Conservation (phyloP, 495 filamentous ascomycete genomes). For the Penicillium cinerascens region DNA sequence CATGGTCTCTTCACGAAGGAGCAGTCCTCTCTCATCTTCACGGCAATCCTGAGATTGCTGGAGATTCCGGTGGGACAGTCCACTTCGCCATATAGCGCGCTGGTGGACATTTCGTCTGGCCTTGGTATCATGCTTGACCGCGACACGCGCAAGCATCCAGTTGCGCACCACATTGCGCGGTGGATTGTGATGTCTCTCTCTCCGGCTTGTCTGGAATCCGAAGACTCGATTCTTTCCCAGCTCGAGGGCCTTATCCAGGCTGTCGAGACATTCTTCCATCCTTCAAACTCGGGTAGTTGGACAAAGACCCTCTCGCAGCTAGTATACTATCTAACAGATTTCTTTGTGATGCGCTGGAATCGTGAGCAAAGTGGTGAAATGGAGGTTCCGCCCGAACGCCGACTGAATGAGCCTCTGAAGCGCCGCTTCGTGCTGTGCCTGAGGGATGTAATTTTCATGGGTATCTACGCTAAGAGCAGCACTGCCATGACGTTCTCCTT, state of each 20-base stretch:
- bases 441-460: constrained; percentile 95
- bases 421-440: constrained; percentile 86
- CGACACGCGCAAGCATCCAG: constrained; percentile 87
- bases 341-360: constrained; percentile 98
- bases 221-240: constrained; percentile 74
- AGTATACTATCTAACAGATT: constrained; percentile 89
- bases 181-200: constrained; percentile 95
- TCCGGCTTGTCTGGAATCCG: constrained; percentile 72
- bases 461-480: constrained; percentile 91
- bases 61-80: constrained; percentile 98
- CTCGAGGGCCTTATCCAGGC: constrained; percentile 93
- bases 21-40: constrained; percentile 90
- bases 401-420: constrained; percentile 75
- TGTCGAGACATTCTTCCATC: constrained; percentile 98
- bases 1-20: constrained; percentile 90
- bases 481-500: constrained; percentile 88
- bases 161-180: constrained; percentile 86
- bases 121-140: constrained; percentile 81
- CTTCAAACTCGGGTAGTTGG: constrained; percentile 92
- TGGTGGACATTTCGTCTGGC: constrained; percentile 78
- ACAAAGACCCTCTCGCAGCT: constrained; percentile 86
- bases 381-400: constrained; percentile 74
- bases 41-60: constrained; percentile 79
- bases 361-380: constrained; percentile 89
- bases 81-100: constrained; percentile 80